Base-by-base conservation (phyloP, 768 basidiomycete genomes). In the Russula griseocarnosa region DNA sequence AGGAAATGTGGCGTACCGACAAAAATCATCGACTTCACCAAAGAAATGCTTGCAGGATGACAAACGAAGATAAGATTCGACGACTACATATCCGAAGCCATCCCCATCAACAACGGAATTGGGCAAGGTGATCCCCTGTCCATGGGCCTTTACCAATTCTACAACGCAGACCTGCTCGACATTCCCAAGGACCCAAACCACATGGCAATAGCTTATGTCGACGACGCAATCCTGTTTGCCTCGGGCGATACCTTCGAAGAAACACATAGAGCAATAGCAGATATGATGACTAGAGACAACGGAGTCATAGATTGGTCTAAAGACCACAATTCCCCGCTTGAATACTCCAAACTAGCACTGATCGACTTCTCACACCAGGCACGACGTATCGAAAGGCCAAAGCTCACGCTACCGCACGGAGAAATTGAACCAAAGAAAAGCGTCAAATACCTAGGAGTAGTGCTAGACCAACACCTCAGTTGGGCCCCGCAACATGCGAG, bases 161-260 rank as follows among this genome's bases (percentile, higher is more conserved):
- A 64, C 20, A 59, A 64, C 20, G 57, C 58, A 0, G 58, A 60
- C 28, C 5, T 64, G 0, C 46, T 64, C 0, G 63, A 64, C 3
- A 55, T 64, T 32, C 58, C 63, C 0, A 1, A 20, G 1, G 3
- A 8, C 3, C 1, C 13, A 14, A 6, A 10, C 0, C 22, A 59
- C 18, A 0, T 3, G 1, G 49, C 24, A 1, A 28, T n/a, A 2
- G 63, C 63, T 3, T 65, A 49, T 30, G 50, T 51, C 0, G 50
- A 51, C 18, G 50, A 51, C 16, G 16, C 50, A 0, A 6, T 30
- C 2, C 13, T 76, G 0, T 14, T 77, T 0, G 76, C 74, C 0
- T 58, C 65, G 1, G 73, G 71, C 0, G 60, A 70, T 0, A 59
- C 34, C 20, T 74, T 78, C 13, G n/a, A 40, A 0, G 67, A 69